Evolutionary conservation across 306 rosid species (phyloP).

Genomic region (Fragaria nilgerrensis): DNA sequence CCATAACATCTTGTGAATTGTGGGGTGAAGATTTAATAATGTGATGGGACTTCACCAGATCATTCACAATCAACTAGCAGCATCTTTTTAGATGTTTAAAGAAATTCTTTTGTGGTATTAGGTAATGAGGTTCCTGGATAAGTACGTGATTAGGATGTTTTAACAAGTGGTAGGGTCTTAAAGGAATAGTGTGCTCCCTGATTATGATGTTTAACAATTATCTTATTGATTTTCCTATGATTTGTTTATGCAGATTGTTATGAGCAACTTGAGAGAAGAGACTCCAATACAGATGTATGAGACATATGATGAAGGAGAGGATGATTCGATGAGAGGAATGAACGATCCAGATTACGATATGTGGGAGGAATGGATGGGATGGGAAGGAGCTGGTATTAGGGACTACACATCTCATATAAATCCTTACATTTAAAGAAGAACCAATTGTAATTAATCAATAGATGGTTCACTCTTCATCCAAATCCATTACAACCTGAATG

Average conservation of each 20-base stretch:
- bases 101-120: neutral
- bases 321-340: constrained; percentile 64
- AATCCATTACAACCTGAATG: neutral
- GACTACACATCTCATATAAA: constrained; percentile 82
- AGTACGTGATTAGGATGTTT: constrained; percentile 4
- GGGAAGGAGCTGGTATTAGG: constrained; percentile 96
- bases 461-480: constrained; percentile 1
- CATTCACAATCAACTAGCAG: neutral
- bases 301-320: constrained; percentile 31
- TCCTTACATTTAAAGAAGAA: constrained; percentile 54
- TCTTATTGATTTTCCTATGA: neutral
- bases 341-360: constrained; percentile 59
- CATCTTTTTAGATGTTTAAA: neutral
- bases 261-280: constrained; percentile 64
- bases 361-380: constrained; percentile 99
- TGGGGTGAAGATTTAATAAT: constrained; percentile 5
- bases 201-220: neutral
- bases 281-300: constrained; percentile 25
- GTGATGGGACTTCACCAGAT: neutral
- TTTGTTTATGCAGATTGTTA: constrained; percentile 49
- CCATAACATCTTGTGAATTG: neutral
- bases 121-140: neutral
- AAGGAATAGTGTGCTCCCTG: neutral
- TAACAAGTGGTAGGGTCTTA: neutral
- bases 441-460: constrained; percentile 12